Percentiles rank a stretch among this genome's conserved stretches.
phyloP scores from a whole-genome alignment of 2,329 filamentous ascomycete species.

The Aspergillus ruber region DNA sequence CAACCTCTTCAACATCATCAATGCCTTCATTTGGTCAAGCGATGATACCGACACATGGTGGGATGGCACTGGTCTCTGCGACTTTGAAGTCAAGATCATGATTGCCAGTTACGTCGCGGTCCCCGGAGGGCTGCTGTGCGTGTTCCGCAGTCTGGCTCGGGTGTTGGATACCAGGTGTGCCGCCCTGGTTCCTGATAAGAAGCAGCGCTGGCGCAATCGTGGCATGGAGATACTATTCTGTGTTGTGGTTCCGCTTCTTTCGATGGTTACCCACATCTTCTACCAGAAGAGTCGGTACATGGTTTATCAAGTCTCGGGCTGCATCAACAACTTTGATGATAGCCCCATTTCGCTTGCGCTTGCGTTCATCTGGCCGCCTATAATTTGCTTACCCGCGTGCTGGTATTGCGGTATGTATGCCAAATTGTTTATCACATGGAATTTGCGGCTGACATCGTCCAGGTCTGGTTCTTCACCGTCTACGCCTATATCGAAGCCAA shows the following conservation, averaged over 20 bases:
- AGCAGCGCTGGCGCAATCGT: constrained; percentile 42
- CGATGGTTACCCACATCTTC: constrained; percentile 53
- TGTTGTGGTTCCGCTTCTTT: constrained; percentile 48
- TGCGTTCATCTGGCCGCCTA: constrained; percentile 49
- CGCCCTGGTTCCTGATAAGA: constrained; percentile 44
- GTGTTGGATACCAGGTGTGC: constrained; percentile 56
- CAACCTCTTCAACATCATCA: constrained; percentile 55
- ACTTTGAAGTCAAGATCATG: constrained; percentile 56
- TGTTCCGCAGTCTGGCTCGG: constrained; percentile 54
- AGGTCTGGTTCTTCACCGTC: constrained; percentile 57
- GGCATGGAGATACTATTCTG: constrained; percentile 52
- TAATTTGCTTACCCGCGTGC: constrained; percentile 48
- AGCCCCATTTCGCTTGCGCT: constrained; percentile 55
- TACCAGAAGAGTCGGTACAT: constrained; percentile 55
- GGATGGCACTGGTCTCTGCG: constrained; percentile 56
- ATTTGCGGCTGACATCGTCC: background rate
- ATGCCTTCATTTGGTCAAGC: constrained; percentile 59
- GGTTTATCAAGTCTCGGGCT: constrained; percentile 55
- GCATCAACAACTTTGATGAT: constrained; percentile 46
- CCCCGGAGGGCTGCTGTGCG: constrained; percentile 49
- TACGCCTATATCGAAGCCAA: constrained; percentile 53
- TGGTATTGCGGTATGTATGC: constrained; percentile 50
- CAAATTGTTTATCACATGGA: constrained; percentile 21
- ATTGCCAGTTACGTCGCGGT: constrained; percentile 49
- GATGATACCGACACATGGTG: constrained; percentile 52